phyloP scores from a whole-genome alignment of 169 alveolate species.

The Babesia ovis region DNA sequence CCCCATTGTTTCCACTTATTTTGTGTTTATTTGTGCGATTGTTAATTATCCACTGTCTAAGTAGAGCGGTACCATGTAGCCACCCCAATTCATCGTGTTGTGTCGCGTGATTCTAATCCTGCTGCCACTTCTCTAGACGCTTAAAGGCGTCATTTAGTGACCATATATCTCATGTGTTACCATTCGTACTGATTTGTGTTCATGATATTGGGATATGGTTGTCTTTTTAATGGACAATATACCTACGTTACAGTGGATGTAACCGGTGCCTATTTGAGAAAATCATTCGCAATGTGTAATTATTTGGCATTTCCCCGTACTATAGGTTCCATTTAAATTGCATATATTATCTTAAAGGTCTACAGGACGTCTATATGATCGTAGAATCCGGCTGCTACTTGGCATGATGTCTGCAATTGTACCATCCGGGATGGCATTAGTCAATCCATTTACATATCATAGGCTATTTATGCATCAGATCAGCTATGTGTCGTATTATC shows the following conservation, averaged over 20 bases:
- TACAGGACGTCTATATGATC: too few relatives aligned
- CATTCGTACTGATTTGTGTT: not conserved
- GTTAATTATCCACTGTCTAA: not conserved
- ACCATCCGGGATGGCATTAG: not conserved
- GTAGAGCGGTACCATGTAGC: not conserved
- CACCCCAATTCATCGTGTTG: conserved; percentile 16
- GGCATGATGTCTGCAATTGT: not conserved
- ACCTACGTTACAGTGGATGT: too few relatives aligned
- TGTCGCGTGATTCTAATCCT: conserved; percentile 11
- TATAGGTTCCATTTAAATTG: too few relatives aligned
- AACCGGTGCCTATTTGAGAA: too few relatives aligned
- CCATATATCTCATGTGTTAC: not conserved
- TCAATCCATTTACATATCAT: not conserved
- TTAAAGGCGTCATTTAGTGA: not conserved
- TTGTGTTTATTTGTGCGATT: not conserved
- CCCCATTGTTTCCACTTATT: conserved; percentile 79
- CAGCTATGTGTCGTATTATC: not conserved
- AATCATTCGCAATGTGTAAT: too few relatives aligned
- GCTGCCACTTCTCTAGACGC: not conserved
- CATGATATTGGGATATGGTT: too few relatives aligned
- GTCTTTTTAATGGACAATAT: too few relatives aligned
- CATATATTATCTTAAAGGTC: too few relatives aligned
- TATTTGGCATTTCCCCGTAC: too few relatives aligned
- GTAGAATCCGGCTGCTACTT: too few relatives aligned
- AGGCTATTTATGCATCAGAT: not conserved